Evolutionary conservation across 106 monocot genomes (phyloP), one percentile per base, ranked within the genome.

Genomic region (Alisma plantagoaquatica): DNA sequence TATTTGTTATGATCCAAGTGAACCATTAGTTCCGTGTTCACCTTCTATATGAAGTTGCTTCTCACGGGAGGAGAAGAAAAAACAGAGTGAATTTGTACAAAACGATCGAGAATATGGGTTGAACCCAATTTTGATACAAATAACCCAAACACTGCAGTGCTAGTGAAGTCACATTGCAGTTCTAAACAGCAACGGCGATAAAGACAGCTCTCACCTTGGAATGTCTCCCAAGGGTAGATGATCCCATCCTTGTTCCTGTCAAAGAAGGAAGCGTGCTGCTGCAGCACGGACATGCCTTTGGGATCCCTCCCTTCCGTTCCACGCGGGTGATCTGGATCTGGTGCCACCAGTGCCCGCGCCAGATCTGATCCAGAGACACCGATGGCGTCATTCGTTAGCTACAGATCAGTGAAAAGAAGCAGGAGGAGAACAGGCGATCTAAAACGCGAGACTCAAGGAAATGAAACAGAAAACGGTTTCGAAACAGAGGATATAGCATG

Each of bases 181-280:
- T n/a, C n/a, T n/a, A n/a, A n/a, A n/a, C n/a, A n/a, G n/a, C n/a
- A n/a, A n/a, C n/a, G n/a, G n/a, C n/a, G n/a, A n/a, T n/a, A n/a
- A n/a, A n/a, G n/a, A n/a, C n/a, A n/a, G n/a, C n/a, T 80, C 70
- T n/a, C n/a, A n/a, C n/a, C n/a, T n/a, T n/a, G n/a, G n/a, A n/a
- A n/a, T n/a, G n/a, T n/a, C n/a, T n/a, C n/a, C n/a, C n/a, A n/a
- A n/a, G n/a, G n/a, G n/a, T n/a, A n/a, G n/a, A n/a, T n/a, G n/a
- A n/a, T n/a, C n/a, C n/a, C n/a, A n/a, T n/a, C n/a, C 17, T 60
- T 59, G 53, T 81, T 75, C 33, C 67, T 61, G 42, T 76, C 75
- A 29, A 81, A 81, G 71, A 81, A 81, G 10, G 76, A 62, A 0
- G 42, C 81, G 45, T 81, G 81, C 49, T 81, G 75, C 68, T 76